phyloP scores from a whole-genome alignment of 1,284 basidiomycete genomes.

The Cutaneotrichosporon daszewskae region DNA sequence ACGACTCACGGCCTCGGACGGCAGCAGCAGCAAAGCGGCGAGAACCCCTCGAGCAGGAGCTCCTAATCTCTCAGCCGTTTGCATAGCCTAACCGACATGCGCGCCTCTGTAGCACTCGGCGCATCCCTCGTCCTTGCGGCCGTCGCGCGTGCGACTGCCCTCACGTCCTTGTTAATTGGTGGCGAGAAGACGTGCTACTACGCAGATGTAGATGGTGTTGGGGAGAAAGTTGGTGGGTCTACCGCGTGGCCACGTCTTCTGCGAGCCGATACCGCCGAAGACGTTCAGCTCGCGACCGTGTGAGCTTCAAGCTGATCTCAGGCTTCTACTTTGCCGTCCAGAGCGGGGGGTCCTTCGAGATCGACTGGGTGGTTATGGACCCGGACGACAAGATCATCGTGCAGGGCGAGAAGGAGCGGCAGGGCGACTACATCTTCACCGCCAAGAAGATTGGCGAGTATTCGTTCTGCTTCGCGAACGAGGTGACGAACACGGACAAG shows the following conservation, averaged over 20 bases:
- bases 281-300: background rate
- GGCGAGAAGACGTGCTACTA: conserved; percentile 92
- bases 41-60: no score
- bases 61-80: no score
- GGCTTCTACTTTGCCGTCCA: conserved; percentile 67
- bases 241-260: background rate
- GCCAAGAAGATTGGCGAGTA: conserved; percentile 90
- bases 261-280: conserved; percentile 5
- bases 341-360: conserved; percentile 93
- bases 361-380: conserved; percentile 89
- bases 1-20: no score
- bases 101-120: conserved; percentile 6
- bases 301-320: conserved; percentile 9
- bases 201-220: conserved; percentile 73
- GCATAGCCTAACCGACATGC: no score
- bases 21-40: no score
- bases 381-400: conserved; percentile 80
- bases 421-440: conserved; percentile 95
- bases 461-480: conserved; percentile 97
- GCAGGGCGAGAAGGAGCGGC: conserved; percentile 78
- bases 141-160: conserved; percentile 54
- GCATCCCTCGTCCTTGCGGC: conserved; percentile 17
- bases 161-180: conserved; percentile 78
- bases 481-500: conserved; percentile 84
- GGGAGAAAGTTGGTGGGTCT: conserved; percentile 46